Conservation (phyloP, 2,329 filamentous ascomycete species). For the Kalaharituber pfeilii region DNA sequence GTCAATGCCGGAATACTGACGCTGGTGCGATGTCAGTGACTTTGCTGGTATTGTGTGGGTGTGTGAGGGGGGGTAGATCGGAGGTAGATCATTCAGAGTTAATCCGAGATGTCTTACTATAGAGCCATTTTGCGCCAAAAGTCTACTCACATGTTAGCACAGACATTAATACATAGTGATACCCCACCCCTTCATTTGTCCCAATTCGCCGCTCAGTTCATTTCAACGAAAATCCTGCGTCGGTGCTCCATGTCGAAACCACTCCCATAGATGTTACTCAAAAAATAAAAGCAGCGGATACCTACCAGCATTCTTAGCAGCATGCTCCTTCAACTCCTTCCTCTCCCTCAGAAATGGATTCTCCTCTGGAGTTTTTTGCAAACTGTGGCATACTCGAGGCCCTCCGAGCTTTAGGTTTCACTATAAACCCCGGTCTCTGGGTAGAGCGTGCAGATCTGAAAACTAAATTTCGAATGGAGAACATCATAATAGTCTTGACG, state of each 20-base stretch:
- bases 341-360: slow-evolving; percentile 92
- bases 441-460: too few species aligned
- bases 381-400: not conserved
- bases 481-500: too few species aligned
- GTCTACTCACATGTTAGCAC: slow-evolving; percentile 37
- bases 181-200: slow-evolving; percentile 25
- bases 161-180: slow-evolving; percentile 6
- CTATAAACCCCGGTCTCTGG: too few species aligned
- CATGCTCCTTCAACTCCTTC: slow-evolving; percentile 77
- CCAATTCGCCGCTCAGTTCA: not conserved
- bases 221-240: too few species aligned
- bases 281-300: too few species aligned
- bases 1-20: slow-evolving; percentile 55
- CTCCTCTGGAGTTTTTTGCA: slow-evolving; percentile 33
- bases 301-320: slow-evolving; percentile 65
- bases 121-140: slow-evolving; percentile 92
- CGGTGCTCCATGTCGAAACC: too few species aligned
- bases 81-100: too few species aligned
- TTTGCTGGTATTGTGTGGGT: not conserved
- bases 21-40: slow-evolving; percentile 33
- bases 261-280: too few species aligned
- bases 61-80: not conserved
- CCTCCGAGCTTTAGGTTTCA: too few species aligned
- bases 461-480: too few species aligned
- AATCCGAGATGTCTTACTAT: slow-evolving; percentile 56